Percentiles rank a stretch among this genome's conserved stretches.
These are phyloP conservation scores for Penicillium sp. DNA, from an alignment of 2,329 filamentous ascomycete genomes.

Conservation along the genomic window DNA sequence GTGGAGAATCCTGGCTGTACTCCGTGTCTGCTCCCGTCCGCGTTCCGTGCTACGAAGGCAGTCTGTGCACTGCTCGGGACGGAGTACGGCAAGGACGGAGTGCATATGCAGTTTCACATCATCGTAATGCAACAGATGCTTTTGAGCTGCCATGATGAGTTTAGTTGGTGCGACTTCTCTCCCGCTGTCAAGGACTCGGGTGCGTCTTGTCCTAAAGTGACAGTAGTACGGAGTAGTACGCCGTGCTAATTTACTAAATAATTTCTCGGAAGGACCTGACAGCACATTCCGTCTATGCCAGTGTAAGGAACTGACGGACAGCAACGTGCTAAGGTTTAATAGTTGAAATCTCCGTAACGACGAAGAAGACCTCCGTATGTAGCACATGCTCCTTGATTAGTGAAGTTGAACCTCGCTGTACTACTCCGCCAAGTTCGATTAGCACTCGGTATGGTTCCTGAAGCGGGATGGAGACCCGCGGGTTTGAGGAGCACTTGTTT, in stretches of 20 bases:
- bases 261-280: neutral
- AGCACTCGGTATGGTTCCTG: too few relatives aligned
- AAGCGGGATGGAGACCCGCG: too few relatives aligned
- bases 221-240: neutral
- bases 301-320: too few relatives aligned
- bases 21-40: neutral
- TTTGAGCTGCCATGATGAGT: neutral
- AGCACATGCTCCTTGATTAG: neutral
- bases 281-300: neutral
- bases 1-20: neutral
- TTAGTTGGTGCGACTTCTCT: neutral
- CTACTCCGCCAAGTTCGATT: too few relatives aligned
- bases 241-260: neutral
- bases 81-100: neutral
- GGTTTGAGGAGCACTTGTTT: too few relatives aligned
- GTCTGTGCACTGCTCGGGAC: neutral
- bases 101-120: neutral
- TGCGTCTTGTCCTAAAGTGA: neutral
- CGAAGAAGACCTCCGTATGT: too few relatives aligned
- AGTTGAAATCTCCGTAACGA: neutral
- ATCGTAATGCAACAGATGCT: neutral
- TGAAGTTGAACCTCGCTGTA: too few relatives aligned
- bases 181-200: neutral
- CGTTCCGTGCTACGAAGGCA: neutral
- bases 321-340: neutral